Evolutionary conservation across 495 filamentous ascomycete species (phyloP).

Genomic region (Rhypophila decipiens): DNA sequence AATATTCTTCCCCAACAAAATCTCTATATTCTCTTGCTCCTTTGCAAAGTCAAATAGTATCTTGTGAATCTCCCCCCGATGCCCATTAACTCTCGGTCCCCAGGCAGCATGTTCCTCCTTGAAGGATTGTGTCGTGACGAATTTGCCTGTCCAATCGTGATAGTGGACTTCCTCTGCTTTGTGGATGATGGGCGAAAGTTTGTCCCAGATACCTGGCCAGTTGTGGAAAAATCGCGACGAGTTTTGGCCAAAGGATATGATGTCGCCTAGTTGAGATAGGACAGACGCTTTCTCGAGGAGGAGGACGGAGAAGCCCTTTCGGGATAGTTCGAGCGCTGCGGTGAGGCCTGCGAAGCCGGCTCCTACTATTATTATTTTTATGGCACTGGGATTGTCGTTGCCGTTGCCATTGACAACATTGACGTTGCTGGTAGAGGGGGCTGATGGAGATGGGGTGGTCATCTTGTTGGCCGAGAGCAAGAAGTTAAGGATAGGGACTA

Average conservation of each 20-base stretch:
- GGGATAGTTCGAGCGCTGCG: slow-evolving; percentile 54
- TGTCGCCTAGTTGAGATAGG: slow-evolving; percentile 33
- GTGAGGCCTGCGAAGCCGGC: slow-evolving; percentile 40
- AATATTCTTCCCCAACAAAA: slow-evolving; percentile 40
- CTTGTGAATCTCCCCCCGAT: slow-evolving; percentile 47
- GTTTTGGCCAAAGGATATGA: slow-evolving; percentile 43
- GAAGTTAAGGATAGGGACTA: no score
- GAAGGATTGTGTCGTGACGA: slow-evolving; percentile 16
- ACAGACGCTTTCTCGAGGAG: slow-evolving; percentile 40
- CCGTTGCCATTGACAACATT: no score
- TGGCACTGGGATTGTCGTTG: slow-evolving; percentile 33
- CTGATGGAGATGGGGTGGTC: no score
- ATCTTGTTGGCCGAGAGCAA: not conserved
- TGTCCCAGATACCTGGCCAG: slow-evolving; percentile 35
- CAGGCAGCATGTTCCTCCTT: slow-evolving; percentile 5
- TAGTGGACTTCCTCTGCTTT: slow-evolving; percentile 31
- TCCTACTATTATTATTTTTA: slow-evolving; percentile 45
- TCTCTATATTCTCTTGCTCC: slow-evolving; percentile 40
- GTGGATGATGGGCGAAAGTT: slow-evolving; percentile 31
- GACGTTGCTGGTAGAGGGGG: no score
- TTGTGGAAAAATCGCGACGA: slow-evolving; percentile 32
- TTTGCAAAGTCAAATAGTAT: slow-evolving; percentile 43
- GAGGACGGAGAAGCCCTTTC: slow-evolving; percentile 53
- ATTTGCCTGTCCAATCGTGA: slow-evolving; percentile 28
- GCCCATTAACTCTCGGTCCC: slow-evolving; percentile 29